Conservation (phyloP, 2,329 filamentous ascomycete species). For the Fusarium graminum region DNA sequence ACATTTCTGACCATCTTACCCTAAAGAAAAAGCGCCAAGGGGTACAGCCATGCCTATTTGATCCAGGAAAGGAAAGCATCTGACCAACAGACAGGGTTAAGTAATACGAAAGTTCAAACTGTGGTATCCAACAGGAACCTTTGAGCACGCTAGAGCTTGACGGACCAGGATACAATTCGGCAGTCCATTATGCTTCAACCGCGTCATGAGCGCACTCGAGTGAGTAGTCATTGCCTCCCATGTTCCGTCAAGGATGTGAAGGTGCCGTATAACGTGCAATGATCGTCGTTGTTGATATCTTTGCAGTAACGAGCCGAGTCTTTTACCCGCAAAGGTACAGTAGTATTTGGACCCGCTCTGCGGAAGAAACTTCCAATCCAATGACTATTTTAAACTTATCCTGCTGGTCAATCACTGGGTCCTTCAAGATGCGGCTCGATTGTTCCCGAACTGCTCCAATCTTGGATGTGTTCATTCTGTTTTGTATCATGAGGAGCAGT, state of each 20-base stretch:
- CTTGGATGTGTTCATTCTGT: slow-evolving; percentile 2
- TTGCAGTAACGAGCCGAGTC: slow-evolving; percentile 18
- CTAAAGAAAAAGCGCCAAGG: background rate
- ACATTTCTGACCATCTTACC: slow-evolving; percentile 16
- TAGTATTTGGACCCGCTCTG: slow-evolving; percentile 26
- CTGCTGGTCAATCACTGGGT: slow-evolving; percentile 12
- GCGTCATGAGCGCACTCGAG: background rate
- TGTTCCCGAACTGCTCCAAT: slow-evolving; percentile 3
- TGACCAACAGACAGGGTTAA: slow-evolving; percentile 15
- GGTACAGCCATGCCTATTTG: slow-evolving; percentile 3
- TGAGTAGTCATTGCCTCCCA: slow-evolving; percentile 6
- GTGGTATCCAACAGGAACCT: slow-evolving; percentile 12
- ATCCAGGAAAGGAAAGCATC: slow-evolving; percentile 13
- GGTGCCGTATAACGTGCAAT: slow-evolving; percentile 18
- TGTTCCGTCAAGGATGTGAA: slow-evolving; percentile 15
- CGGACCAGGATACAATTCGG: slow-evolving; percentile 23
- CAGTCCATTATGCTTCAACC: slow-evolving; percentile 11
- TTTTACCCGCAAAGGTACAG: slow-evolving; percentile 12
- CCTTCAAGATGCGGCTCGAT: slow-evolving; percentile 11
- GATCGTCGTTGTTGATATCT: slow-evolving; percentile 23
- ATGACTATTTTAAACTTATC: slow-evolving; percentile 6
- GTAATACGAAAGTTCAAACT: slow-evolving; percentile 11
- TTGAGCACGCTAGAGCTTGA: slow-evolving; percentile 24
- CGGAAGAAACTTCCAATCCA: slow-evolving; percentile 21
- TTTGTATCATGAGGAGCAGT: slow-evolving; percentile 8